Base-by-base conservation (phyloP, 2,329 filamentous ascomycete genomes). In the Biscogniauxia mediterranea region DNA sequence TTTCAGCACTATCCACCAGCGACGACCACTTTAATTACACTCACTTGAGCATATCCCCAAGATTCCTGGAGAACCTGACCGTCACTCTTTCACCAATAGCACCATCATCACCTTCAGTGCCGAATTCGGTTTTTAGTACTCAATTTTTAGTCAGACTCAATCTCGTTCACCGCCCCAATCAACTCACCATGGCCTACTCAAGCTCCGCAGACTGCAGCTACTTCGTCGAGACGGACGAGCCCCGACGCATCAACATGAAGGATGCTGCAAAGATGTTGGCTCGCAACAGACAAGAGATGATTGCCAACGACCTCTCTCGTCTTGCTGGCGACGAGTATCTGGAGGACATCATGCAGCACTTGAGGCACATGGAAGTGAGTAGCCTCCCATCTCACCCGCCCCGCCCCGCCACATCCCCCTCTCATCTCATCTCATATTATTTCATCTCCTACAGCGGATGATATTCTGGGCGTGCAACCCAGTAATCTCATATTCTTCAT, bases 301-400 rank as follows among this genome's bases (percentile, higher is more conserved):
- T 98, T 69, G 93, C 90, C 63, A 91, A 93, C 73, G 92, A 98
- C 75, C 85, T 98, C 67, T 97, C 93, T 53, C 87, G 89, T 69
- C 81, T 91, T 69, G 92, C 93, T 55, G 89, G 88, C 63, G 92
- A 96, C 59, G 93, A 97, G 79, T 97, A 98, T 75, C 86, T 96
- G 69, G 92, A 97, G 76, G 94, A 98, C 75, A 90, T 97, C 75
- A 87, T 98, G 80, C 85, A 90, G 73, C 94, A 98, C 79, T 95
- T 97, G 90, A 86, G 92, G 75, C 85, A 91, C 72, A 97, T 99
- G 94, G 95, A 99, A 87, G 87, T 86, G 73, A 68, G 83, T 80
- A 55, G 50, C 56, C 32, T 26, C 15, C 23, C 32, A 26, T n/a
- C 26, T 52, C 11, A 21, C 50, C 28, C 51, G 23, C 17, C 42